Conservation (phyloP, 2,329 filamentous ascomycete genomes). For the Stenocarpella maydis region DNA sequence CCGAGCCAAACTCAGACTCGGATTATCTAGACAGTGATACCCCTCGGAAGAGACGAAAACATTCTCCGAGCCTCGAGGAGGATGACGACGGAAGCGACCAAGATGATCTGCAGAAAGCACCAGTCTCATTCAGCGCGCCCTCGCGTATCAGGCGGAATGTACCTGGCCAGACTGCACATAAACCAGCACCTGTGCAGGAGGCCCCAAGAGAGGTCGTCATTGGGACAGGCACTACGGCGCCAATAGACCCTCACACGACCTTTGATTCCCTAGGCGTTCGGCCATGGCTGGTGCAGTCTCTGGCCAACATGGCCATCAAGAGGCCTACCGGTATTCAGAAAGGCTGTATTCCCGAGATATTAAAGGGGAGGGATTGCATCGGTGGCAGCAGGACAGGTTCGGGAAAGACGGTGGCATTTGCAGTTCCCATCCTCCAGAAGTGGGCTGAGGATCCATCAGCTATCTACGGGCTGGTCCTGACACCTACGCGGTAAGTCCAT, state of each 20-base stretch:
- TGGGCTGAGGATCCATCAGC: slow-evolving; percentile 93
- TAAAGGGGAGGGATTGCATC: slow-evolving; percentile 92
- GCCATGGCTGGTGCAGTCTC: slow-evolving; percentile 87
- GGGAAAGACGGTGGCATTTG: slow-evolving; percentile 96
- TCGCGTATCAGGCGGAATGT: slow-evolving; percentile 59
- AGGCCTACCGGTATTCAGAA: slow-evolving; percentile 92
- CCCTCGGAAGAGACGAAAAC: slow-evolving; percentile 53
- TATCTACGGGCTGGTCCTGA: slow-evolving; percentile 89
- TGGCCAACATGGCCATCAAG: slow-evolving; percentile 78
- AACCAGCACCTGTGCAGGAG: slow-evolving; percentile 25
- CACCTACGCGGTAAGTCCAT: slow-evolving; percentile 73
- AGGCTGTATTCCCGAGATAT: slow-evolving; percentile 89
- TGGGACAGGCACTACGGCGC: slow-evolving; percentile 46
- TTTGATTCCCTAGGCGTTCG: slow-evolving; percentile 78
- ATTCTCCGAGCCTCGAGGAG: slow-evolving; percentile 42
- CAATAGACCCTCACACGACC: slow-evolving; percentile 65
- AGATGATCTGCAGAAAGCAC: slow-evolving; percentile 40
- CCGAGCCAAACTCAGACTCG: slow-evolving; percentile 55
- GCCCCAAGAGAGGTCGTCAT: slow-evolving; percentile 44
- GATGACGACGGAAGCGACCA: slow-evolving; percentile 43
- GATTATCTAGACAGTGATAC: slow-evolving; percentile 54
- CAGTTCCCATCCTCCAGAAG: slow-evolving; percentile 90
- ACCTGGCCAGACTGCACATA: slow-evolving; percentile 2
- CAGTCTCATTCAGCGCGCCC: slow-evolving; percentile 55
- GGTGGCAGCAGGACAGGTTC: slow-evolving; percentile 94